These are phyloP conservation scores for Diddensiella santjacobensis DNA, from an alignment of 805 yeast genomes.

Conservation along the genomic window DNA sequence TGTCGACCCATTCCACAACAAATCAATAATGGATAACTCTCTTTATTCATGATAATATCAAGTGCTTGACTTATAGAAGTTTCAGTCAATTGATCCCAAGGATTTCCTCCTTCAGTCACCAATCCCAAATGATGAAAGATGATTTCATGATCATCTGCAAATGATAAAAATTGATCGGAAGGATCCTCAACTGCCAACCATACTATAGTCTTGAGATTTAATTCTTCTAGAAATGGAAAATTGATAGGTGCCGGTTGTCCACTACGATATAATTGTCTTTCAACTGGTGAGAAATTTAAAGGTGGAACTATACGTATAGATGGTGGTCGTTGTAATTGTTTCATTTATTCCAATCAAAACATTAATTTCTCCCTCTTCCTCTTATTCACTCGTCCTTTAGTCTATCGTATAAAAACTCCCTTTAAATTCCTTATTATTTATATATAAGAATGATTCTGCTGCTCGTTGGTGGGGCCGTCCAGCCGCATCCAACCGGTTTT, in stretches of 20 bases:
- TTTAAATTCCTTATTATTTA: too few relatives aligned
- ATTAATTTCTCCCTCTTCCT: too few relatives aligned
- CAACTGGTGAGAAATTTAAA: constrained; percentile 92
- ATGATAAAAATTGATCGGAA: constrained; percentile 77
- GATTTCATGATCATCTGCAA: constrained; percentile 69
- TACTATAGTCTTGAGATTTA: constrained; percentile 72
- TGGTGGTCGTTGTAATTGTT: constrained; percentile 16
- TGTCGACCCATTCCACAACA: constrained; percentile 99
- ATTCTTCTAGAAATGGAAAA: constrained; percentile 74
- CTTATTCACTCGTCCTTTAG: too few relatives aligned
- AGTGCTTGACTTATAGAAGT: constrained; percentile 74
- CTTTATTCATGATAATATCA: constrained; percentile 64
- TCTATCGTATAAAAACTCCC: too few relatives aligned
- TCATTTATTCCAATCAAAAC: too few relatives aligned
- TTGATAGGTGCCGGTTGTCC: constrained; percentile 96
- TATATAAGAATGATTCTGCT: too few relatives aligned
- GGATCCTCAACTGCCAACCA: constrained; percentile 98
- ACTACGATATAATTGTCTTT: constrained; percentile 75
- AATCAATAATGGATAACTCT: constrained; percentile 79
- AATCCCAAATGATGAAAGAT: constrained; percentile 79
- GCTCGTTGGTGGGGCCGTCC: too few relatives aligned
- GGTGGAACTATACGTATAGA: constrained; percentile 65
- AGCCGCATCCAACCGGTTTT: too few relatives aligned
- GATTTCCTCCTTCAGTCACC: constrained; percentile 78
- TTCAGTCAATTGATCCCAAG: constrained; percentile 95